A percentile compares a stretch with the other conserved stretches of the same genome.
phyloP scores from a whole-genome alignment of 495 filamentous ascomycete species.

The Eremomyces bilateralis region DNA sequence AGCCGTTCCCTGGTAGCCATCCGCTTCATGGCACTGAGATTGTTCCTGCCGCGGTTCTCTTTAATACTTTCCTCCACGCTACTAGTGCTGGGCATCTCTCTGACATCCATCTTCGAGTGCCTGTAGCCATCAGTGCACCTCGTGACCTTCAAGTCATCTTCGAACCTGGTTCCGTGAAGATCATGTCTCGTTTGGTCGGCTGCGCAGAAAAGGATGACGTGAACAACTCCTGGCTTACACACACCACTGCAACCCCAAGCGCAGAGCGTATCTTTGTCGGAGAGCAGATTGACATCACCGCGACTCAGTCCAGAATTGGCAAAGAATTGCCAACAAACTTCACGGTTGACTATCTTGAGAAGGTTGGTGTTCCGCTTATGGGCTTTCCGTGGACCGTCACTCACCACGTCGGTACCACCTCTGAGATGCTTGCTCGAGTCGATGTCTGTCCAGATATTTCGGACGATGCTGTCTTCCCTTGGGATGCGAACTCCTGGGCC shows the following conservation, averaged over 20 bases:
- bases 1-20: slow-evolving; percentile 15
- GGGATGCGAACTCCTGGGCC: slow-evolving; percentile 23
- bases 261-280: neutral
- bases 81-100: slow-evolving; percentile 7
- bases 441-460: slow-evolving; percentile 13
- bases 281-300: slow-evolving; percentile 11
- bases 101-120: slow-evolving; percentile 15
- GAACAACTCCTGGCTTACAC: slow-evolving; percentile 19
- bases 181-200: slow-evolving; percentile 16
- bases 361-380: slow-evolving; percentile 23
- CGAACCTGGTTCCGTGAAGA: slow-evolving; percentile 9
- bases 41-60: slow-evolving; percentile 20
- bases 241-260: slow-evolving; percentile 19
- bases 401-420: slow-evolving; percentile 19
- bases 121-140: slow-evolving; percentile 17
- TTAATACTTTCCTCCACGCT: slow-evolving; percentile 21
- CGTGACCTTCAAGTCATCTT: slow-evolving; percentile 20
- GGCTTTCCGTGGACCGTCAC: slow-evolving; percentile 25
- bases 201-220: slow-evolving; percentile 4
- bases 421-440: slow-evolving; percentile 25
- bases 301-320: slow-evolving; percentile 7
- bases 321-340: slow-evolving; percentile 13
- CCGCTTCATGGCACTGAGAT: slow-evolving; percentile 19
- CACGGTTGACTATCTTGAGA: slow-evolving; percentile 21
- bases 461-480: slow-evolving; percentile 7